phyloP scores from a whole-genome alignment of 2,329 filamentous ascomycete genomes.

The Drechslerella coelobrocha region DNA sequence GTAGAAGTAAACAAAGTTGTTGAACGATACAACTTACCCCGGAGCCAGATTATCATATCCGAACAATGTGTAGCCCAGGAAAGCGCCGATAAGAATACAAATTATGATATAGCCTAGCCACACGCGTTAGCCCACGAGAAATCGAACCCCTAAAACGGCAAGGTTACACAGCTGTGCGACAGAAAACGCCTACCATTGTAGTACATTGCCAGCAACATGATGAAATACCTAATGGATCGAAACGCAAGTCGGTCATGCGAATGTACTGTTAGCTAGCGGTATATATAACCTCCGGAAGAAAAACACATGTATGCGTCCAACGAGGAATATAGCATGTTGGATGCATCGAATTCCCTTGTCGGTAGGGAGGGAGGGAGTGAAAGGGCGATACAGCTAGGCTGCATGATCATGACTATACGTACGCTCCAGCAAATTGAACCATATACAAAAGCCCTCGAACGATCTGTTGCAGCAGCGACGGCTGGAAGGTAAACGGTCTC shows the following conservation, averaged over 20 bases:
- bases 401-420: background rate
- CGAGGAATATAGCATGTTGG: background rate
- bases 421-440: conserved; percentile 66
- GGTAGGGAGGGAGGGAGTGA: too few species aligned
- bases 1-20: background rate
- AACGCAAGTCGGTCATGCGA: background rate
- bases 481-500: conserved; percentile 60
- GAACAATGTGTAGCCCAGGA: conserved; percentile 74
- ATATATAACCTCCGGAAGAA: background rate
- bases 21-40: conserved; percentile 14
- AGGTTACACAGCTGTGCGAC: background rate
- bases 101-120: conserved; percentile 74
- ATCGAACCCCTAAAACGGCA: too few species aligned
- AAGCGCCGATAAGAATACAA: conserved; percentile 79
- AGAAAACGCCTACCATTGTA: conserved; percentile 60
- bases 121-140: too few species aligned
- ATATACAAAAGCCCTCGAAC: conserved; percentile 72
- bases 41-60: conserved; percentile 66
- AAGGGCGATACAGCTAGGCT: too few species aligned
- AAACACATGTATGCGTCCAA: background rate
- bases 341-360: too few species aligned
- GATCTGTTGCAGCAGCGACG: conserved; percentile 70
- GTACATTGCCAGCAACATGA: conserved; percentile 66
- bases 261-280: background rate
- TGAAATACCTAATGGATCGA: conserved; percentile 26